phyloP scores from a whole-genome alignment of 805 yeast species.

The Candida cerambycidarum region DNA sequence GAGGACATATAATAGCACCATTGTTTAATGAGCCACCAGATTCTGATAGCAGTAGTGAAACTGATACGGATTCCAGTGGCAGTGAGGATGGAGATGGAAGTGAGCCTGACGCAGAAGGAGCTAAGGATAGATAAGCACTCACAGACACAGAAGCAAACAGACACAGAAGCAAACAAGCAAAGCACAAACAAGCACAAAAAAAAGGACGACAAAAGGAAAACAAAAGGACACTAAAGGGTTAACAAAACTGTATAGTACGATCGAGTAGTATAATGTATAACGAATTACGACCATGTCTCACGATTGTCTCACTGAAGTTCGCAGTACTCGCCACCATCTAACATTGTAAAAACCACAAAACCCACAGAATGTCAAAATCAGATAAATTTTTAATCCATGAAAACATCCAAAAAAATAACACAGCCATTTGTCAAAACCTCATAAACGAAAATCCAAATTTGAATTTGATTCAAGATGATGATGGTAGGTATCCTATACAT shows the following conservation, averaged over 20 bases:
- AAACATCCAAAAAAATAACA: slow-evolving; percentile 65
- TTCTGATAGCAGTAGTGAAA: slow-evolving; percentile 18
- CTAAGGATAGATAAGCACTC: not conserved
- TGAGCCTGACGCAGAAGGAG: not conserved
- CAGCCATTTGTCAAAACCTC: slow-evolving; percentile 49
- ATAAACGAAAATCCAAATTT: slow-evolving; percentile 50
- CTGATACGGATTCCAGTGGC: not conserved
- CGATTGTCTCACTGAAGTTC: no score
- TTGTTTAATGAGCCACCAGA: slow-evolving; percentile 38
- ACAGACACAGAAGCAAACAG: no score
- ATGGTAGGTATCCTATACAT: slow-evolving; percentile 77
- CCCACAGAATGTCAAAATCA: not conserved
- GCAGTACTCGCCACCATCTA: no score
- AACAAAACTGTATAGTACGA: not conserved
- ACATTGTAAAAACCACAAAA: no score
- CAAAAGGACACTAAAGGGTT: not conserved
- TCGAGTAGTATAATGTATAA: slow-evolving; percentile 7
- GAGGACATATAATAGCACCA: slow-evolving; percentile 22
- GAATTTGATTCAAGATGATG: slow-evolving; percentile 57
- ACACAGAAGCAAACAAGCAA: no score
- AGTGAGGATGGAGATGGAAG: not conserved
- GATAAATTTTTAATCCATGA: slow-evolving; percentile 44
- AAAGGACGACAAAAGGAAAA: no score
- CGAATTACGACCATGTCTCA: slow-evolving; percentile 1
- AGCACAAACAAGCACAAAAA: no score